These are phyloP conservation scores for Boechera divaricarpa DNA, from an alignment of 345 rosid species.

Conservation along the genomic window DNA sequence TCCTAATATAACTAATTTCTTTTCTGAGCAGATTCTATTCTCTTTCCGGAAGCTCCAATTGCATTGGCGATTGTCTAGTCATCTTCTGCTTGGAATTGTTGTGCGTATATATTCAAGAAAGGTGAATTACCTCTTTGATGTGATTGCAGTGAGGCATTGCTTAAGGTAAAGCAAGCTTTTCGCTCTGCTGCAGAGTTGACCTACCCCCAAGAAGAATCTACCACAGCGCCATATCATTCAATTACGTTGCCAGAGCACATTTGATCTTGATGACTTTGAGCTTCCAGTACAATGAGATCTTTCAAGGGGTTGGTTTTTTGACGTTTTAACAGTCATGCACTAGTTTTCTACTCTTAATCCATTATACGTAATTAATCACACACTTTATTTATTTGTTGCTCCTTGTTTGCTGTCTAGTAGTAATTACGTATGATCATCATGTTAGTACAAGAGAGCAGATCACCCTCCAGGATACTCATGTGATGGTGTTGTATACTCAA, in stretches of 20 bases:
- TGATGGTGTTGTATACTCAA: slow-evolving; percentile 90
- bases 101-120: slow-evolving; percentile 98
- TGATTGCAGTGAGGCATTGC: slow-evolving; percentile 99
- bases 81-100: slow-evolving; percentile 98
- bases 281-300: slow-evolving; percentile 92
- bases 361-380: neutral
- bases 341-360: neutral
- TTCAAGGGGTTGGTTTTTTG: slow-evolving; percentile 85
- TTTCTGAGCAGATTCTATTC: slow-evolving; percentile 81
- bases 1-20: slow-evolving; percentile 30
- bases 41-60: slow-evolving; percentile 97
- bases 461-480: slow-evolving; percentile 98
- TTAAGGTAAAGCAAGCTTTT: slow-evolving; percentile 98
- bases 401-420: slow-evolving; percentile 54
- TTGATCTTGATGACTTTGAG: slow-evolving; percentile 99
- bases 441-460: slow-evolving; percentile 96
- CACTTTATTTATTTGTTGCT: slow-evolving; percentile 20
- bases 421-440: slow-evolving; percentile 94
- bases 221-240: slow-evolving; percentile 98
- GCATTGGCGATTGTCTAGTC: slow-evolving; percentile 93
- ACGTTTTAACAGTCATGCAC: neutral
- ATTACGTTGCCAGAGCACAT: slow-evolving; percentile 99
- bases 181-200: slow-evolving; percentile 98
- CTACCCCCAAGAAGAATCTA: slow-evolving; percentile 96
- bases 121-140: slow-evolving; percentile 98